Conservation (phyloP, 1,284 basidiomycete genomes). For the Sutorius eximius region DNA sequence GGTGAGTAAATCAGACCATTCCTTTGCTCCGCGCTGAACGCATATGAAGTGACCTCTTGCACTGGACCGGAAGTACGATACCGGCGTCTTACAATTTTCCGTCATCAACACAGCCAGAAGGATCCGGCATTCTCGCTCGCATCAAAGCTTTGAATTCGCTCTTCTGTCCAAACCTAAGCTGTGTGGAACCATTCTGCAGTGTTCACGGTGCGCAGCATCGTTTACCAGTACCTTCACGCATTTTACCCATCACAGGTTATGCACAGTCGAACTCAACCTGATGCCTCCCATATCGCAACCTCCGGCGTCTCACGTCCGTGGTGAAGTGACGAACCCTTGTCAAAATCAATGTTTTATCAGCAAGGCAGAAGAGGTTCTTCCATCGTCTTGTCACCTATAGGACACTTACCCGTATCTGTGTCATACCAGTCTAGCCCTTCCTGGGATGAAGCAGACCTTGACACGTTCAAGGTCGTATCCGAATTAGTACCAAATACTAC, state of each 20-base stretch:
- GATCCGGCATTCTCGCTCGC: slow-evolving; percentile 29
- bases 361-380: slow-evolving; percentile 20
- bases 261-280: slow-evolving; percentile 35
- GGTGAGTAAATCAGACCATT: slow-evolving; percentile 31
- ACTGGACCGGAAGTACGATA: slow-evolving; percentile 30
- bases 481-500: slow-evolving; percentile 35
- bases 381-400: background rate
- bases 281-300: slow-evolving; percentile 32
- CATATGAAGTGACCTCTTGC: slow-evolving; percentile 26
- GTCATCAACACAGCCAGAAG: slow-evolving; percentile 16
- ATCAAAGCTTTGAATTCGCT: slow-evolving; percentile 38
- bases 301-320: slow-evolving; percentile 22
- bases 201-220: slow-evolving; percentile 44
- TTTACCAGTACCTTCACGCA: slow-evolving; percentile 14
- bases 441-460: slow-evolving; percentile 28
- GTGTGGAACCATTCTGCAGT: slow-evolving; percentile 50
- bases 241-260: slow-evolving; percentile 17
- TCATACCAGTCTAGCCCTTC: slow-evolving; percentile 12
- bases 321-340: slow-evolving; percentile 35
- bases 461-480: slow-evolving; percentile 32
- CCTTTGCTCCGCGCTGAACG: background rate
- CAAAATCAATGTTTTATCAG: slow-evolving; percentile 41
- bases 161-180: slow-evolving; percentile 57
- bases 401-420: background rate
- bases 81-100: slow-evolving; percentile 20